Evolutionary conservation across 2,329 filamentous ascomycete species (phyloP).

Genomic region (Leptographium flavum): DNA sequence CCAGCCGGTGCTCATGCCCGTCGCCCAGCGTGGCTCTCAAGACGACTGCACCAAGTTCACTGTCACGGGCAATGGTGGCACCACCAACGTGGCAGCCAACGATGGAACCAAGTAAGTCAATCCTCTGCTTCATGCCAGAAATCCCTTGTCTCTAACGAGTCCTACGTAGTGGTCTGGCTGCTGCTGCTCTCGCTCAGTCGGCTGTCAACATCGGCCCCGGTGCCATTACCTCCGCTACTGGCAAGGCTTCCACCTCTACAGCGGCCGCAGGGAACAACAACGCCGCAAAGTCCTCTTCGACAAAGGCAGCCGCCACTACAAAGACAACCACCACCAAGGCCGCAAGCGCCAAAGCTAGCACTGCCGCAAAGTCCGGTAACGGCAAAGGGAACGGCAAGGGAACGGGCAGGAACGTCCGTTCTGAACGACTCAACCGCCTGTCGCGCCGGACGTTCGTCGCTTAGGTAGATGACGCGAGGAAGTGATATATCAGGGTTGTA

Average conservation of each 20-base stretch:
- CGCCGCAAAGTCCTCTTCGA: slow-evolving; percentile 6
- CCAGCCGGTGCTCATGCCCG: slow-evolving; percentile 28
- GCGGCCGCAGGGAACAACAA: slow-evolving; percentile 8
- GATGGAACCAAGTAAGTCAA: slow-evolving; percentile 12
- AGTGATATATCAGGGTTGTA: no score
- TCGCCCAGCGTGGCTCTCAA: slow-evolving; percentile 29
- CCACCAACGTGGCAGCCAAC: slow-evolving; percentile 15
- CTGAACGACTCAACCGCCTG: no score
- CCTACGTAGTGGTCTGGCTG: slow-evolving; percentile 10
- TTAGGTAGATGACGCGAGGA: no score
- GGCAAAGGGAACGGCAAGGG: no score
- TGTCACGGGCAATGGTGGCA: slow-evolving; percentile 17
- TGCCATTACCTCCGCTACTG: slow-evolving; percentile 9
- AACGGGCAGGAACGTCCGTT: no score
- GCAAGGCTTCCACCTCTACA: slow-evolving; percentile 6
- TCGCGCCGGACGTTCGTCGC: no score
- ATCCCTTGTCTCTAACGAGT: background rate
- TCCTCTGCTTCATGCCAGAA: background rate
- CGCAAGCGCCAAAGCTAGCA: background rate
- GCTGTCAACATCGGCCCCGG: slow-evolving; percentile 15
- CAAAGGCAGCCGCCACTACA: slow-evolving; percentile 5
- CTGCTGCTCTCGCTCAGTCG: slow-evolving; percentile 10
- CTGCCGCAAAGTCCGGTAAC: background rate
- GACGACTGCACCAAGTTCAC: slow-evolving; percentile 30
- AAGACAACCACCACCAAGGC: background rate